A percentile compares a stretch with the other conserved stretches of the same genome.
Evolutionary conservation across 768 basidiomycete genomes (phyloP).

Genomic region (Austroboletus festivus): DNA sequence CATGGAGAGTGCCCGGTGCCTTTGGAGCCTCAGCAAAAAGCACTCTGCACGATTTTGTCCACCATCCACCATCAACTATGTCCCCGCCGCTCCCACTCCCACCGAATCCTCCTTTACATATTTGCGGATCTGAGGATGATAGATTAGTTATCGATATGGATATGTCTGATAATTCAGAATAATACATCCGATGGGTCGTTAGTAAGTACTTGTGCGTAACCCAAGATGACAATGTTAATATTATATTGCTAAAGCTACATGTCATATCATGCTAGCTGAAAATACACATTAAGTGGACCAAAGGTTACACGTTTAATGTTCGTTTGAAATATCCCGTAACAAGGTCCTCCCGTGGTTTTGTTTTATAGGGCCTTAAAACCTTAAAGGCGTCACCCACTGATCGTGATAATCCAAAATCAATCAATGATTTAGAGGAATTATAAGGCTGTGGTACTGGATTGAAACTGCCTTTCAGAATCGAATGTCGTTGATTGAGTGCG

Average conservation of each 20-base stretch:
- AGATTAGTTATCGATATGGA: conserved; percentile 24
- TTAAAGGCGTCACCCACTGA: conserved; percentile 9
- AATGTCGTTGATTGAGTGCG: conserved; percentile 22
- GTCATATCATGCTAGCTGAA: too few species aligned
- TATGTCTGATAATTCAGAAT: conserved; percentile 27
- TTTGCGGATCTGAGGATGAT: neutral
- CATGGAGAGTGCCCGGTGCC: conserved; percentile 24
- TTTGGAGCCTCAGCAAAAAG: conserved; percentile 10
- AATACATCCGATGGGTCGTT: neutral
- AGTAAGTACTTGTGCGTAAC: too few species aligned
- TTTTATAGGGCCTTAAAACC: conserved; percentile 13
- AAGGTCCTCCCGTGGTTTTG: conserved; percentile 17
- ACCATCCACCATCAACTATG: conserved; percentile 31
- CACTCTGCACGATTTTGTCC: conserved; percentile 19
- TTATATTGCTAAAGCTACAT: too few species aligned
- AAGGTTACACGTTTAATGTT: conserved; percentile 19
- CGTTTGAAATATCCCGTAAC: conserved; percentile 6
- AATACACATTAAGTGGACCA: conserved; percentile 24
- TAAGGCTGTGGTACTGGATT: conserved; percentile 28
- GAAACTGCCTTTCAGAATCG: conserved; percentile 21
- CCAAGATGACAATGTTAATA: too few species aligned
- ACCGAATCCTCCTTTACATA: conserved; percentile 7
- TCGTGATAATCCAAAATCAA: conserved; percentile 20
- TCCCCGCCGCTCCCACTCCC: conserved; percentile 34
- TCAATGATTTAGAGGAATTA: conserved; percentile 20